Evolutionary conservation across 1,139 yeast species (phyloP).

Genomic region (Debaryomyces sp.): DNA sequence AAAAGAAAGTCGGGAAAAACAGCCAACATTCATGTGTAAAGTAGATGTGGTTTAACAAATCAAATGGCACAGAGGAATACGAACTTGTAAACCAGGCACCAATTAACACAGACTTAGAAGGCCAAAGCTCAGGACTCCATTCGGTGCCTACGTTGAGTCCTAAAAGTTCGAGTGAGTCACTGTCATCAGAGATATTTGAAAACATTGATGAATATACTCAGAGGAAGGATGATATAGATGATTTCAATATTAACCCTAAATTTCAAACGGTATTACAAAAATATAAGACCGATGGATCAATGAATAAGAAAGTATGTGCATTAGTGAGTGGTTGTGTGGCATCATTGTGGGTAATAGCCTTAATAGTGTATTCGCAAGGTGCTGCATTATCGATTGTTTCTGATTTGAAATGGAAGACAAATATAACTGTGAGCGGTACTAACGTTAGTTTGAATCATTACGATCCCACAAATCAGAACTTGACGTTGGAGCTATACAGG

Average conservation of each 20-base stretch:
- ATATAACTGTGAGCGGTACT: slow-evolving; percentile 26
- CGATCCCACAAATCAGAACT: slow-evolving; percentile 26
- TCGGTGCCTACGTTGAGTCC: background rate
- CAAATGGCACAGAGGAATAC: slow-evolving; percentile 21
- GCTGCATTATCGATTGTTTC: slow-evolving; percentile 24
- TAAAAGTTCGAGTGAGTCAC: slow-evolving; percentile 20
- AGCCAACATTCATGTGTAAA: background rate
- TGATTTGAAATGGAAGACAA: slow-evolving; percentile 31
- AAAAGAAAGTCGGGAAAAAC: background rate
- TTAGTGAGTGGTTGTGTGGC: slow-evolving; percentile 7
- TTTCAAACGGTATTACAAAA: slow-evolving; percentile 27
- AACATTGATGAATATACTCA: slow-evolving; percentile 25
- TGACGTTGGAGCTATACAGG: slow-evolving; percentile 32
- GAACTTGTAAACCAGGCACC: slow-evolving; percentile 24
- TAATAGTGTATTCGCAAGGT: slow-evolving; percentile 34
- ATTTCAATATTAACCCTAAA: slow-evolving; percentile 27
- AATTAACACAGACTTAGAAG: background rate
- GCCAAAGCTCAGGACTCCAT: background rate
- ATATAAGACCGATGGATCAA: slow-evolving; percentile 19
- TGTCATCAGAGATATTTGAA: slow-evolving; percentile 33
- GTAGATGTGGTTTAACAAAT: slow-evolving; percentile 7
- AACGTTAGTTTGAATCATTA: slow-evolving; percentile 39
- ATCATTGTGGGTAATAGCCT: slow-evolving; percentile 30
- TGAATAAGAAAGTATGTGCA: slow-evolving; percentile 12
- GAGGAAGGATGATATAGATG: slow-evolving; percentile 15